Base-by-base conservation (phyloP, 805 yeast genomes). In the Scheffersomyces ergatensis region DNA sequence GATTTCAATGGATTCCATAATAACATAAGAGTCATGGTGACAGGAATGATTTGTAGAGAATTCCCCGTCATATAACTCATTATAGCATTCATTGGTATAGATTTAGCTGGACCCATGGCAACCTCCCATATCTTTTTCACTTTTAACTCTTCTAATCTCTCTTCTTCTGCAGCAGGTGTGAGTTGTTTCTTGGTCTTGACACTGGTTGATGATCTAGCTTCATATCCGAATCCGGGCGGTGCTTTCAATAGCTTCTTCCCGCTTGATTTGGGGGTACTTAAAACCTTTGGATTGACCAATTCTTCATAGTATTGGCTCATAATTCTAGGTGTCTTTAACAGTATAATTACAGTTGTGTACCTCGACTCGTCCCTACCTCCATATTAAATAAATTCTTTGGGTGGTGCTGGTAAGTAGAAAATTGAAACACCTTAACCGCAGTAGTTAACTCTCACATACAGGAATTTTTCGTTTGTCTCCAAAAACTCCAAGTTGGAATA, bases 21-120 rank as follows among this genome's bases (percentile, higher is more conserved):
- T 50, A 92, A 69, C 88, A 84, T 88, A 21, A 86, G 59, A 0
- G 96, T 84, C 86, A 89, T 90, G 65, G 89, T 83, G 35, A 92
- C 85, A 3, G 97, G 93, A 47, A 92, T 89, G 49, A 92, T 74
- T 54, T 93, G 98, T 20, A 93, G 67, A 3, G 95, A 78, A 53
- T 85, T 84, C 24, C 98, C 98, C 0, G 96, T 81, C 88, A 92
- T 87, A 60, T 88, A 93, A 45, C 89, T 81, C 96, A 92, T 88
- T 36, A 88, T 67, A 37, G 86, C 61, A 55, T 88, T 93, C 95
- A 89, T 85, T 6, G 97, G 96, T n/a, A 93, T 75, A 15, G 61
- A 54, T 57, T 89, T 92, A 2, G 89, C 86, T 0, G 97, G 97
- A 1, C 81, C 80, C 13, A 77, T 62, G 2, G 97, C 95, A 29